These are phyloP conservation scores for Sutorius australiensis DNA, from an alignment of 768 basidiomycete species.

Conservation along the genomic window DNA sequence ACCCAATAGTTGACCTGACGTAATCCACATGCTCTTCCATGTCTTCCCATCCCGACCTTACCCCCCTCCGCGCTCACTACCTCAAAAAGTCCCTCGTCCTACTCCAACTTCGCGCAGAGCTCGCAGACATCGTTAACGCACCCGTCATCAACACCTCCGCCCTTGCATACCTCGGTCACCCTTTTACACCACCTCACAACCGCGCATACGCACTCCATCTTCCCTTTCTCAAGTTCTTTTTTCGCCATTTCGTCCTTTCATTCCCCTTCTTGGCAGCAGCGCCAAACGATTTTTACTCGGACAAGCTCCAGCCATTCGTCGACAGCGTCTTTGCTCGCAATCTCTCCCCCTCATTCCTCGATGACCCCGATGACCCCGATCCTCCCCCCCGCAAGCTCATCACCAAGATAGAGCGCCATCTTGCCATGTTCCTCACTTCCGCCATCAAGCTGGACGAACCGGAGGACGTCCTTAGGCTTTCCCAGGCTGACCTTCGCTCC, in stretches of 20 bases:
- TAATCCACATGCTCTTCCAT: conserved; percentile 9
- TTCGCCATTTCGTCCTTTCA: conserved; percentile 88
- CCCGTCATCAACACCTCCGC: conserved; percentile 45
- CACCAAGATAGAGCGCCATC: conserved; percentile 77
- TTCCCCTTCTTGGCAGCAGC: conserved; percentile 94
- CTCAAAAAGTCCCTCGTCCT: conserved; percentile 94
- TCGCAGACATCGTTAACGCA: conserved; percentile 58
- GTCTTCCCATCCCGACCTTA: conserved; percentile 40
- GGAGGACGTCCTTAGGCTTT: conserved; percentile 89
- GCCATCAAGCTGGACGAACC: conserved; percentile 78
- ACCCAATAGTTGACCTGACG: conserved; percentile 20
- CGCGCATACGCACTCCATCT: conserved; percentile 61
- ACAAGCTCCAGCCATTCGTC: conserved; percentile 93
- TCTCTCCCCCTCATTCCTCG: conserved; percentile 59
- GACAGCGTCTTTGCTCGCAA: conserved; percentile 79
- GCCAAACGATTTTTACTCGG: conserved; percentile 87
- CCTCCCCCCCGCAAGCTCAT: conserved; percentile 66
- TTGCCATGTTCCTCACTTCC: conserved; percentile 75
- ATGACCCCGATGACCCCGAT: conserved; percentile 55
- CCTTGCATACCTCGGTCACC: conserved; percentile 83
- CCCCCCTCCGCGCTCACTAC: conserved; percentile 92
- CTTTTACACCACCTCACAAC: conserved; percentile 72
- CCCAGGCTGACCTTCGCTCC: conserved; percentile 77
- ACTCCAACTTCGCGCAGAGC: conserved; percentile 80
- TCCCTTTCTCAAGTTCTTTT: conserved; percentile 85